phyloP scores from a whole-genome alignment of 768 basidiomycete genomes.

The Kwoniella dendrophila region DNA sequence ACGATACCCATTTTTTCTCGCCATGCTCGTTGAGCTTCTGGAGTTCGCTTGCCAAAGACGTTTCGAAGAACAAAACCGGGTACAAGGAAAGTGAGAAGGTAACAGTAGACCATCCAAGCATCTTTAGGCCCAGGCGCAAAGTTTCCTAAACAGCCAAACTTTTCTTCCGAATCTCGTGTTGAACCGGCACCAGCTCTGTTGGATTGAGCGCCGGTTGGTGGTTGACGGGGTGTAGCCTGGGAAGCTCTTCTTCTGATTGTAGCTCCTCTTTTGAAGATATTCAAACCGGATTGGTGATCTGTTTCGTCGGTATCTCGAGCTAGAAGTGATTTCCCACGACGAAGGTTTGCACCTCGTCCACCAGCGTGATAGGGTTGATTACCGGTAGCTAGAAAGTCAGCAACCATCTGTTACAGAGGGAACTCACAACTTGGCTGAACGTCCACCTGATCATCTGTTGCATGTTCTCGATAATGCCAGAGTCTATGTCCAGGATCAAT shows the following conservation, averaged over 20 bases:
- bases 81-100: constrained; percentile 77
- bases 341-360: constrained; percentile 48
- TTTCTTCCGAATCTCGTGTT: constrained; percentile 31
- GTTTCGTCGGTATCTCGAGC: constrained; percentile 81
- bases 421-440: constrained; percentile 80
- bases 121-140: constrained; percentile 85
- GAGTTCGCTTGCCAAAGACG: constrained; percentile 79
- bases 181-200: constrained; percentile 55
- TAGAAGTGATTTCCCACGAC: constrained; percentile 86
- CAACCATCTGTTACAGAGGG: not conserved
- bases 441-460: constrained; percentile 70
- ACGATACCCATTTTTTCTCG: constrained; percentile 96
- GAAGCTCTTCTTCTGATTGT: constrained; percentile 70
- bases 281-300: constrained; percentile 79
- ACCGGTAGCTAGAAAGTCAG: constrained; percentile 44
- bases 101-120: constrained; percentile 94
- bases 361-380: constrained; percentile 39
- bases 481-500: constrained; percentile 91
- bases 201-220: constrained; percentile 56
- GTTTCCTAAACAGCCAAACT: constrained; percentile 62
- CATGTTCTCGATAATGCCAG: constrained; percentile 90
- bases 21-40: constrained; percentile 95
- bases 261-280: constrained; percentile 83
- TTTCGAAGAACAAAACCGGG: constrained; percentile 71
- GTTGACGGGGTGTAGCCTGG: constrained; percentile 57